Conservation (phyloP, 345 rosid species). For the Odontarrhena argentea region DNA sequence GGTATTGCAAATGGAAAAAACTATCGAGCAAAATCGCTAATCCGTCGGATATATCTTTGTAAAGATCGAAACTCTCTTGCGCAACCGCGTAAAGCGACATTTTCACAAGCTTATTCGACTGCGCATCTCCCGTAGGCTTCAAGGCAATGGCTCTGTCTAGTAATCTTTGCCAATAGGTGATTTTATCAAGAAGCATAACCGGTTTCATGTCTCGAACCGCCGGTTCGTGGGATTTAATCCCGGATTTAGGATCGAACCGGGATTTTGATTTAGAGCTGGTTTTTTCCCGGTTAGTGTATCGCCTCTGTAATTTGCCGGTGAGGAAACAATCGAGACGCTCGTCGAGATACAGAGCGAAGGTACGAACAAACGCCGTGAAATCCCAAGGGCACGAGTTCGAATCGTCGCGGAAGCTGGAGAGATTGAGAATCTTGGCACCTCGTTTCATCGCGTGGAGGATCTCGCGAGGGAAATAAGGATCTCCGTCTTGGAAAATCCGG, state of each 20-base stretch:
- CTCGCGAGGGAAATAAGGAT: constrained; percentile 77
- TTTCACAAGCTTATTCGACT: constrained; percentile 53
- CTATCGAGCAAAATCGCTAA: constrained; percentile 60
- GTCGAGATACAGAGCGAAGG: constrained; percentile 66
- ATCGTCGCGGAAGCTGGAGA: constrained; percentile 64
- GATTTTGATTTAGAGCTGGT: constrained; percentile 27
- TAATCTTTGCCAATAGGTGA: constrained; percentile 67
- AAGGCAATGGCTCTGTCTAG: constrained; percentile 72
- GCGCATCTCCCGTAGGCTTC: constrained; percentile 66
- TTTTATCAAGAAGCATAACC: constrained; percentile 55
- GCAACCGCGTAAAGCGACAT: constrained; percentile 55
- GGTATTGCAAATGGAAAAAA: constrained; percentile 70
- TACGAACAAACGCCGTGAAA: constrained; percentile 62
- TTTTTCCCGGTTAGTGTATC: constrained; percentile 40
- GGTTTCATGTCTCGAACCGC: constrained; percentile 69
- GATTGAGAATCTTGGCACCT: constrained; percentile 75
- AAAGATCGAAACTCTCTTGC: constrained; percentile 78
- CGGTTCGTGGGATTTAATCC: constrained; percentile 23
- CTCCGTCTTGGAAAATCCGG: constrained; percentile 74
- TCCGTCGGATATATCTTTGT: constrained; percentile 71
- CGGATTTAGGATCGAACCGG: constrained; percentile 26
- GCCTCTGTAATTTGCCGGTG: constrained; percentile 63
- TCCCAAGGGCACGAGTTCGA: constrained; percentile 81
- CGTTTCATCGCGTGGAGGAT: constrained; percentile 70
- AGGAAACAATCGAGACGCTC: constrained; percentile 74